phyloP scores from a whole-genome alignment of 768 basidiomycete species.

The Pisolithus orientalis region DNA sequence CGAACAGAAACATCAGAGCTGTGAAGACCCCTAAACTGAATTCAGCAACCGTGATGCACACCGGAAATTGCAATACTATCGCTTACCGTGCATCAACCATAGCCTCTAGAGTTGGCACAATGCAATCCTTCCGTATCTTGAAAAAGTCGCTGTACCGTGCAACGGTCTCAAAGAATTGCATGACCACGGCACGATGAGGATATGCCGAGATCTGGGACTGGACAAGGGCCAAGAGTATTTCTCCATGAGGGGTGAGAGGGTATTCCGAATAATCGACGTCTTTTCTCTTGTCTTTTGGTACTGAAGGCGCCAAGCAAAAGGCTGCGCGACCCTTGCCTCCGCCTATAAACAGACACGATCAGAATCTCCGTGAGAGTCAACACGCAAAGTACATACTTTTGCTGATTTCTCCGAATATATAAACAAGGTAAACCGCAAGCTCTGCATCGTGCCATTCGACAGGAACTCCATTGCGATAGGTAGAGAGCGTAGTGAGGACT shows the following conservation, averaged over 20 bases:
- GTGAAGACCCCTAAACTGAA: slow-evolving; percentile 69
- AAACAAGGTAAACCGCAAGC: slow-evolving; percentile 88
- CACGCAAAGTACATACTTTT: slow-evolving; percentile 53
- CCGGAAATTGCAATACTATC: neutral
- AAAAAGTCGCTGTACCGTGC: slow-evolving; percentile 96
- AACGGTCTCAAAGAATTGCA: slow-evolving; percentile 91
- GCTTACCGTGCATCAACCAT: slow-evolving; percentile 80
- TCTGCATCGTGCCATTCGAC: slow-evolving; percentile 93
- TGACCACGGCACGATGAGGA: slow-evolving; percentile 75
- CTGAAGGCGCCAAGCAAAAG: slow-evolving; percentile 72
- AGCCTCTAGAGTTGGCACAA: slow-evolving; percentile 80
- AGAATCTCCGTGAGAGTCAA: neutral
- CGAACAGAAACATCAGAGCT: slow-evolving; percentile 63
- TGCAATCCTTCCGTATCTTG: slow-evolving; percentile 85
- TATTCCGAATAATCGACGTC: slow-evolving; percentile 69
- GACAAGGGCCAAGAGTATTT: slow-evolving; percentile 80
- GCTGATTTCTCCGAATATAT: slow-evolving; percentile 88
- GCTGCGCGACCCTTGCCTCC: slow-evolving; percentile 78
- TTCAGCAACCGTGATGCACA: neutral
- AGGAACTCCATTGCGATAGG: slow-evolving; percentile 50
- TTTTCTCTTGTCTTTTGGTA: slow-evolving; percentile 63
- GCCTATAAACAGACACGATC: slow-evolving; percentile 31
- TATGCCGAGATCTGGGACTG: slow-evolving; percentile 76
- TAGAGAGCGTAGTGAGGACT: slow-evolving; percentile 67
- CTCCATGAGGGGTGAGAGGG: slow-evolving; percentile 84